Percentiles rank a stretch among this genome's conserved stretches.
These are phyloP conservation scores for Fagopyrum tataricum DNA, from an alignment of 148 eudicot species.

Conservation along the genomic window DNA sequence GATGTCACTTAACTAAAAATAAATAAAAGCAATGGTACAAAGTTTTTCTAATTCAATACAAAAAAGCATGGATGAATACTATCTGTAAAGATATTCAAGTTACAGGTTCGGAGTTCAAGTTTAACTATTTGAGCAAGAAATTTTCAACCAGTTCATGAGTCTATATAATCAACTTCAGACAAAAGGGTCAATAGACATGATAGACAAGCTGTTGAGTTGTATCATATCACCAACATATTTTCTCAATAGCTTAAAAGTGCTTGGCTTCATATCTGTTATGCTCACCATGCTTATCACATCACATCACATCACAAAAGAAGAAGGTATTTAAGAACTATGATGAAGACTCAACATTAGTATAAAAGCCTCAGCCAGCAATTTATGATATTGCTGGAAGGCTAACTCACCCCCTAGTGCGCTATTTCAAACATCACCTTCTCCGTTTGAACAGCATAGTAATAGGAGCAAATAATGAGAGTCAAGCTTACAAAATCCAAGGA, in stretches of 20 bases:
- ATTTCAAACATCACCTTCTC: not conserved
- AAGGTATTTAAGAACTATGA: not conserved
- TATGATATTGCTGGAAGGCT: conserved; percentile 1
- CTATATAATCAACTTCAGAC: conserved; percentile 2
- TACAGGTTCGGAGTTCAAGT: not conserved
- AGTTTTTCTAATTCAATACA: not conserved
- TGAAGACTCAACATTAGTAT: not conserved
- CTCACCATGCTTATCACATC: not conserved
- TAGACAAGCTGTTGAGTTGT: not conserved
- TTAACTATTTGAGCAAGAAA: not conserved
- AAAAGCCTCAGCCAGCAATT: not conserved
- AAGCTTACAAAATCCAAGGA: not conserved
- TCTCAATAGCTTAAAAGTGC: not conserved
- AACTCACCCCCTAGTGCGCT: not conserved
- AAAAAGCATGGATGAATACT: not conserved
- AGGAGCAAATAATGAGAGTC: not conserved
- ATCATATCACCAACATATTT: not conserved
- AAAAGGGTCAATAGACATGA: not conserved
- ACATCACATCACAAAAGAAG: not conserved
- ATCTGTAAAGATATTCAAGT: not conserved
- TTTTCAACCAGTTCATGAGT: not conserved
- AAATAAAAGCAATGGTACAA: not conserved
- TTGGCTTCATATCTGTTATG: not conserved
- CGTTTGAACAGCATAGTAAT: not conserved
- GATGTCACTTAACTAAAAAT: not conserved